Conservation (phyloP, 441 rosid genomes). For the Melastoma candidum region DNA sequence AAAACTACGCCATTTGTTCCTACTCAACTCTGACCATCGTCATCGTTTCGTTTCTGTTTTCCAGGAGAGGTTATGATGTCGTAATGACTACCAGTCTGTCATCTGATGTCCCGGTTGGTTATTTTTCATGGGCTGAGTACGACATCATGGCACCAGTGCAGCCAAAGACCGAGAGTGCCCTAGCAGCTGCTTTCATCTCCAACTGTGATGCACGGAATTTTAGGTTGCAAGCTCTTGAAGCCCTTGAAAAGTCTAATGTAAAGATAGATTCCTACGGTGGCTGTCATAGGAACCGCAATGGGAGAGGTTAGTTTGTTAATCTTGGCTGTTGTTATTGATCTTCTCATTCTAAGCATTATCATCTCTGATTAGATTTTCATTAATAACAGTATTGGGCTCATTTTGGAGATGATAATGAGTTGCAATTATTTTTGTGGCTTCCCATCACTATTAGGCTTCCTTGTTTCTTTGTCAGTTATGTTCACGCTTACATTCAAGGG, state of each 20-base stretch:
- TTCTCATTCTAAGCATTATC: too few relatives aligned
- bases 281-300: constrained; percentile 67
- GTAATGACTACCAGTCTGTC: constrained; percentile 95
- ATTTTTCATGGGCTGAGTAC: constrained; percentile 95
- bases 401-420: too few relatives aligned
- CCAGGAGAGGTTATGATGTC: constrained; percentile 57
- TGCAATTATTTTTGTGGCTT: too few relatives aligned
- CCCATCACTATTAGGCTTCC: too few relatives aligned
- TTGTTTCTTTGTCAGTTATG: too few relatives aligned
- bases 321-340: background rate
- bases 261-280: constrained; percentile 76
- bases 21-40: constrained; percentile 8
- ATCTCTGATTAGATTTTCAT: too few relatives aligned
- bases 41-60: constrained; percentile 6
- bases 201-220: constrained; percentile 77
- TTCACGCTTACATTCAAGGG: too few relatives aligned
- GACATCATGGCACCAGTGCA: constrained; percentile 75
- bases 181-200: constrained; percentile 90
- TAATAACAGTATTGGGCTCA: too few relatives aligned
- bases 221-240: constrained; percentile 69
- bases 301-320: constrained; percentile 33
- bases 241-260: constrained; percentile 43
- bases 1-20: background rate
- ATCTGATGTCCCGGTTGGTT: constrained; percentile 92
- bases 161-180: constrained; percentile 74